Evolutionary conservation across 176 grass and related monocot species (phyloP).

Genomic region (Pharus latifolius): DNA sequence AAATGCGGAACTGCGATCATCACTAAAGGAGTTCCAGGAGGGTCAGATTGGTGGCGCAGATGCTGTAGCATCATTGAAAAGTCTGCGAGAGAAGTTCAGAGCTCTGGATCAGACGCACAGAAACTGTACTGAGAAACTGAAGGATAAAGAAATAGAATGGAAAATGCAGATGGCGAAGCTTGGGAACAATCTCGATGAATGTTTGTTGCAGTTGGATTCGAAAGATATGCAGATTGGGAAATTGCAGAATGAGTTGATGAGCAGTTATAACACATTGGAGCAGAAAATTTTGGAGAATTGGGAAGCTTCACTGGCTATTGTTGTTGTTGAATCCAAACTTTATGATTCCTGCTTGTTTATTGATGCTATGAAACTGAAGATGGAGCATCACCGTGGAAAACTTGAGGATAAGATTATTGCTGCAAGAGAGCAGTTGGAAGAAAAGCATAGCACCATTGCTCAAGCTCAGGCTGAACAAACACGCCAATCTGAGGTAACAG

Average conservation of each 20-base stretch:
- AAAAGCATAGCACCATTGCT: slow-evolving; percentile 21
- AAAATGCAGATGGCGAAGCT: slow-evolving; percentile 40
- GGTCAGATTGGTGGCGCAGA: slow-evolving; percentile 44
- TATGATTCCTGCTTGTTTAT: slow-evolving; percentile 32
- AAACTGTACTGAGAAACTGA: slow-evolving; percentile 55
- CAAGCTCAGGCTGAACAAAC: slow-evolving; percentile 27
- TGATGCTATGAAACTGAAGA: slow-evolving; percentile 22
- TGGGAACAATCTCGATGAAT: slow-evolving; percentile 45
- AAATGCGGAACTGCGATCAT: slow-evolving; percentile 43
- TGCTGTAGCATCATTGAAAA: slow-evolving; percentile 25
- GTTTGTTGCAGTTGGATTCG: slow-evolving; percentile 18
- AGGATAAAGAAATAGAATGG: slow-evolving; percentile 47
- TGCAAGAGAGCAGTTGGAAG: slow-evolving; percentile 30
- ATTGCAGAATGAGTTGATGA: slow-evolving; percentile 48
- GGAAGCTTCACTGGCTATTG: slow-evolving; percentile 19
- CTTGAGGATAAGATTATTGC: slow-evolving; percentile 17
- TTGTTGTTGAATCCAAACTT: slow-evolving; percentile 29
- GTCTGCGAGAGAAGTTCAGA: slow-evolving; percentile 49
- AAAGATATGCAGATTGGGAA: slow-evolving; percentile 36
- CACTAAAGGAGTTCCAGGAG: slow-evolving; percentile 64
- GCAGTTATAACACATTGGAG: slow-evolving; percentile 23
- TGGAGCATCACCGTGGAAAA: slow-evolving; percentile 21
- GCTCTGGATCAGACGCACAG: slow-evolving; percentile 56
- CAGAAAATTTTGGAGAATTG: slow-evolving; percentile 37
- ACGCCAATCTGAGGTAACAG: slow-evolving; percentile 19